Evolutionary conservation across 441 rosid species (phyloP).

Genomic region (Brassica hybrid): DNA sequence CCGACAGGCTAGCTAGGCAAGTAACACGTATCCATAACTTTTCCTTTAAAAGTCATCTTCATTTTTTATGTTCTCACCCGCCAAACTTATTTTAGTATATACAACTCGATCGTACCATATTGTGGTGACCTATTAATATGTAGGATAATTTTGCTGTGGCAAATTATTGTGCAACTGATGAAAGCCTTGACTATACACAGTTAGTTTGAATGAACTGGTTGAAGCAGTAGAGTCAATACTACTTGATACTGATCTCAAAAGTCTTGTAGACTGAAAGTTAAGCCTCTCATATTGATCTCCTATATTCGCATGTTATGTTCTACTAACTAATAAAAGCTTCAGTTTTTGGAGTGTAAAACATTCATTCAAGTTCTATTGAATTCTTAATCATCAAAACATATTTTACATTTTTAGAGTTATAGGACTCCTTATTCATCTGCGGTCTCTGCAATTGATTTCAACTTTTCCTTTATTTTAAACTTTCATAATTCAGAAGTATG

Average conservation of each 20-base stretch:
- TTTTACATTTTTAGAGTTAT: not conserved
- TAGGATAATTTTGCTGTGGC: not conserved
- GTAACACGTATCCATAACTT: slow-evolving; percentile 28
- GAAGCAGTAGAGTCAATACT: not conserved
- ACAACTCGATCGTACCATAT: not conserved
- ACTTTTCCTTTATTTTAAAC: not conserved
- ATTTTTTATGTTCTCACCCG: slow-evolving; percentile 20
- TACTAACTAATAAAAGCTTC: not conserved
- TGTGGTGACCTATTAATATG: not conserved
- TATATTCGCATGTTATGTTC: not conserved
- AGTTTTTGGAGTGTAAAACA: not conserved
- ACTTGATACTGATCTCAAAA: not conserved
- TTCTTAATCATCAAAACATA: not conserved
- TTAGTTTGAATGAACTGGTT: slow-evolving; percentile 1
- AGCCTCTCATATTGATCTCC: not conserved
- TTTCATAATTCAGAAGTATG: not conserved
- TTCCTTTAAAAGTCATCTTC: slow-evolving; percentile 10
- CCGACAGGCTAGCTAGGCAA: slow-evolving; percentile 6
- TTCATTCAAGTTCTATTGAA: not conserved
- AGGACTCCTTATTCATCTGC: not conserved
- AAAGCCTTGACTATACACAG: not conserved
- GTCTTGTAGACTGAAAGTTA: not conserved
- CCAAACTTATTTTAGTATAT: slow-evolving; percentile 10
- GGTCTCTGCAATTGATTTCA: not conserved
- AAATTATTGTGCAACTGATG: not conserved